Base-by-base conservation (phyloP, 2,329 filamentous ascomycete species). In the Aspergillus oerlinghausenensis region DNA sequence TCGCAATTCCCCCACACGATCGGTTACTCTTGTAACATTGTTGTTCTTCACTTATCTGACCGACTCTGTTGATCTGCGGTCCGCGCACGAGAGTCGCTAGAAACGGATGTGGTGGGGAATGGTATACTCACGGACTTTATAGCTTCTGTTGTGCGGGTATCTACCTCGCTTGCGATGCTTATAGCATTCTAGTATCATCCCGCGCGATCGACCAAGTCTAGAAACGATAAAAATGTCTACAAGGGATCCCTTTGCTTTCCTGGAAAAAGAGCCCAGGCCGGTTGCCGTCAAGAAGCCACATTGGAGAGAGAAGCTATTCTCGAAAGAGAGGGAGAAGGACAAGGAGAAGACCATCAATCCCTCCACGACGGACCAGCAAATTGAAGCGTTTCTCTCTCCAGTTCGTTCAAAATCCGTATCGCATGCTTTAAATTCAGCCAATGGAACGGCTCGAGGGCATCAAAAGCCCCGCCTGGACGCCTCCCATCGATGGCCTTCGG, bases 371-470 rank as follows among this genome's bases (percentile, higher is more conserved):
- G 72, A 79, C 58, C 70, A 74, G 54, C 75, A 76, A 61, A 78
- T 86, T 55, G 77, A 79, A 70, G 83, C 82, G 67, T 86, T 86
- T 69, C 76, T 86, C 55, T 80, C 79, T 61, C 78, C 80, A 52
- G 80, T 79, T 49, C 80, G 78, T 52, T 74, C 80, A 5, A 77
- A 74, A 25, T 62, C 64, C 2, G 51, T 61, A 49, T 61, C 62
- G 17, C 61, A 64, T 38, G 60, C 54, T 49, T 19, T 38, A 28
- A 54, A 60, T 50, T 40, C 57, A 57, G 55, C 55, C 49, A 43
- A 61, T 43, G 32, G 59, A 21, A 55, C 58, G 19, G 55, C 74
- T 59, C 51, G 73, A 63, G 62, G 75, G 65, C 59, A 64, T 55
- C 60, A 63, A 19, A 63, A 72, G 14, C 70, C 71, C 52, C 68